Evolutionary conservation across 768 basidiomycete species (phyloP), one percentile per base, ranked within the genome.

Genomic region (Podaxis pistillaris): DNA sequence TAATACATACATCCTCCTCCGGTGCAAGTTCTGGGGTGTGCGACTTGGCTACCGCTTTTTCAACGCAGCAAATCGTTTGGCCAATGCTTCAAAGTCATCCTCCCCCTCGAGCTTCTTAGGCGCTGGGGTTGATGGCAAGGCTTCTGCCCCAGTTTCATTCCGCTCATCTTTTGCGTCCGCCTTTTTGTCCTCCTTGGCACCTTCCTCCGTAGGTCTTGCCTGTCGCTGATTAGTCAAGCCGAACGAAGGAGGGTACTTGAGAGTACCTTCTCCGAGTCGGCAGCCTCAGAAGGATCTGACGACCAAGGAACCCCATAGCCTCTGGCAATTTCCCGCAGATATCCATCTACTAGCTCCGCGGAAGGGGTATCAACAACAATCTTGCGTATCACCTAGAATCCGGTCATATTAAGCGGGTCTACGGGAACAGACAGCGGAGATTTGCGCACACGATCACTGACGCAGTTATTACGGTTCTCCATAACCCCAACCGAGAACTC

Each of bases 321-420:
- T 71, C 86, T 91, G 0, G 94, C 90, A 66, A 98, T 98, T 75
- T 97, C 95, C 54, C 76, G 75, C 15, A 98, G 79, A 74, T 98
- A 98, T 17, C 85, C 93, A 68, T 97, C 89, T 8, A 98, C 93
- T 5, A 98, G 81, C 33, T 85, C 83, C 6, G 79, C 33, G 0
- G 89, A 79, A 9, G 96, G 96, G 3, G 90, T 90, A 58, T 80
- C 82, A 33, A 88, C 75, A 17, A 77, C 69, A 13, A 96, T 75
- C 73, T 98, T 98, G 68, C 83, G 87, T 49, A 86, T 75, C 54
- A 97, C 84, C 93, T 94, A 70, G 50, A 62, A 60, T 38, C 30
- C 58, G 49, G 44, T n/a, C 44, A 56, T 28, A 64, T 56, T 38
- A 54, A 56, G 50, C 24, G 33, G 64, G 24, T 55, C 22, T 30